Percentiles rank a stretch among this genome's conserved stretches.
Evolutionary conservation across 2,329 filamentous ascomycete genomes (phyloP).

Genomic region (Colletotrichum echinochloae): DNA sequence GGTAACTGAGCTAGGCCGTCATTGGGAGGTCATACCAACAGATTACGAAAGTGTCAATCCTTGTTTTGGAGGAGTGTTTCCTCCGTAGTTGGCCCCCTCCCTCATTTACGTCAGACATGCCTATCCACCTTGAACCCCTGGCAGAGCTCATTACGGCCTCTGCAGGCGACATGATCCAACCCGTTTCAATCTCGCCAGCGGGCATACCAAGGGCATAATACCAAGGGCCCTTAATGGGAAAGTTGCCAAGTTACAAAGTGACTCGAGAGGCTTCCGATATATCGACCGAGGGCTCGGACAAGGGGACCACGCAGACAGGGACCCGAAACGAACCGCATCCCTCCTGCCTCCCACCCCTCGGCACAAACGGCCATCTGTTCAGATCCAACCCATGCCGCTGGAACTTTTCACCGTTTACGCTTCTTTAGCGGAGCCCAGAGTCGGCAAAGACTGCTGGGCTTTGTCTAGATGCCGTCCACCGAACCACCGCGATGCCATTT

Average conservation of each 20-base stretch:
- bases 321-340: conserved; percentile 23
- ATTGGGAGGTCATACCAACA: not conserved
- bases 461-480: not conserved
- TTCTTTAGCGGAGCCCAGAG: conserved; percentile 36
- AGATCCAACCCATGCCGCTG: conserved; percentile 16
- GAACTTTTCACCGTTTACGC: conserved; percentile 16
- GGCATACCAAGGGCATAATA: not conserved
- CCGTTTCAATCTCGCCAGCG: not conserved
- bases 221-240: not conserved
- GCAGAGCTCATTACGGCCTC: not conserved
- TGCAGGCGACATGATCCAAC: conserved; percentile 1
- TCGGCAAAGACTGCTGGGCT: not conserved
- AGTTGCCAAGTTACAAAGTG: not conserved
- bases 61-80: not conserved
- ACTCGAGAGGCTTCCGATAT: not conserved
- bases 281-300: conserved; percentile 11
- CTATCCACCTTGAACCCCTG: not conserved
- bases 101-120: not conserved
- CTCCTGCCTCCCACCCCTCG: conserved; percentile 3
- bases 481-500: not conserved
- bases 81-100: not conserved
- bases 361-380: conserved; percentile 21
- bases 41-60: conserved; percentile 2
- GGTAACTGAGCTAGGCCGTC: not conserved
- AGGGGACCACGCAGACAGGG: conserved; percentile 23